phyloP scores from a whole-genome alignment of 176 grass and related monocot genomes.

The Urochloa ruziziensis region DNA sequence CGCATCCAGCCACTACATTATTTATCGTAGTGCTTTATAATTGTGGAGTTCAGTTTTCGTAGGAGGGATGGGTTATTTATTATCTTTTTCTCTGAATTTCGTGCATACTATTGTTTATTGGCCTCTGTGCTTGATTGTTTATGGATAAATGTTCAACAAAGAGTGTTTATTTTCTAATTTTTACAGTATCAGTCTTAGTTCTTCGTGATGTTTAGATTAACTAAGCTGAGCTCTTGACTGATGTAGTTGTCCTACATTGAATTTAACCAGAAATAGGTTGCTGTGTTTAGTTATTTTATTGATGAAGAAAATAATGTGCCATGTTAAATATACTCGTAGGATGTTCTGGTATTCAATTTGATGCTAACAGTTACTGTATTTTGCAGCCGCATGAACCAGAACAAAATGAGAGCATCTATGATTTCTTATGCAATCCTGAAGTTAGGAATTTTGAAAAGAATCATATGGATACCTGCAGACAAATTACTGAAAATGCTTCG shows the following conservation, averaged over 20 bases:
- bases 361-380: conserved; percentile 24
- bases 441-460: conserved; percentile 31
- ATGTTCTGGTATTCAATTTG: conserved; percentile 21
- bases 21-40: background rate
- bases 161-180: background rate
- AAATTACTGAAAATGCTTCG: conserved; percentile 21
- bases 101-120: background rate
- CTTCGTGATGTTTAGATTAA: background rate
- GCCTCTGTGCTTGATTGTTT: background rate
- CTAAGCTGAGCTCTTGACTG: background rate
- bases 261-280: background rate
- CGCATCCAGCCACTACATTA: background rate
- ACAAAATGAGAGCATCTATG: conserved; percentile 45
- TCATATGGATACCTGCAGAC: background rate
- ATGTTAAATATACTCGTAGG: background rate
- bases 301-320: background rate
- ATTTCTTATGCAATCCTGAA: conserved; percentile 38
- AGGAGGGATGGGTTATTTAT: background rate
- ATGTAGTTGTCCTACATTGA: background rate
- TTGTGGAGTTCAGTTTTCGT: conserved; percentile 25
- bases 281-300: background rate
- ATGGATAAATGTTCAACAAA: background rate
- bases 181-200: background rate
- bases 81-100: background rate
- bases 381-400: conserved; percentile 46